A percentile compares a stretch with the other conserved stretches of the same genome.
Evolutionary conservation across 2,329 filamentous ascomycete species (phyloP).

Genomic region (Aotearoamyces nothofagi): DNA sequence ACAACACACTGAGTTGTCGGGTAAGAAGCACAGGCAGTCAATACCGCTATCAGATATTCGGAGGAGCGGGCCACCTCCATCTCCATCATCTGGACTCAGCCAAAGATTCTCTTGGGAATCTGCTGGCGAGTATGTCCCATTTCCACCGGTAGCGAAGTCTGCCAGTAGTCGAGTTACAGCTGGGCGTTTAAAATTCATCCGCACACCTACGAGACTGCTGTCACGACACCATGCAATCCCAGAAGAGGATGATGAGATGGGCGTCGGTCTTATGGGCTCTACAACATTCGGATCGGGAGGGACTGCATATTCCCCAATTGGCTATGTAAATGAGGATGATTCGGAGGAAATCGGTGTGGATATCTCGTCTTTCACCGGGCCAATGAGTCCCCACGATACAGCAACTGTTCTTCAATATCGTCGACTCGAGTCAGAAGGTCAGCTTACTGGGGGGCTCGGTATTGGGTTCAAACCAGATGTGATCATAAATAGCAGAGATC

Average conservation of each 20-base stretch:
- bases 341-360: slow-evolving; percentile 10
- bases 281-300: slow-evolving; percentile 9
- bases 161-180: no score
- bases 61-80: no score
- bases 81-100: no score
- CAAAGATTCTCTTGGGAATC: no score
- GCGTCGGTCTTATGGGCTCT: slow-evolving; percentile 12
- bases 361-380: slow-evolving; percentile 15
- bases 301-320: slow-evolving; percentile 9
- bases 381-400: slow-evolving; percentile 8
- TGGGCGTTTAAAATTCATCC: no score
- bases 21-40: no score
- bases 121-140: no score
- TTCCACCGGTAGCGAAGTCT: no score
- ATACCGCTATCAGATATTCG: no score
- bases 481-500: slow-evolving; percentile 32
- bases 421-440: slow-evolving; percentile 31
- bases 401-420: slow-evolving; percentile 11
- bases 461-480: slow-evolving; percentile 32
- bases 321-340: slow-evolving; percentile 10
- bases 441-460: slow-evolving; percentile 42
- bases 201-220: no score
- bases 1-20: no score
- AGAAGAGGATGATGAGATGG: slow-evolving; percentile 16
- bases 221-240: slow-evolving; percentile 11